Evolutionary conservation across 2,329 filamentous ascomycete species (phyloP), one percentile per base, ranked within the genome.

Genomic region (Metarhizium robertsii): DNA sequence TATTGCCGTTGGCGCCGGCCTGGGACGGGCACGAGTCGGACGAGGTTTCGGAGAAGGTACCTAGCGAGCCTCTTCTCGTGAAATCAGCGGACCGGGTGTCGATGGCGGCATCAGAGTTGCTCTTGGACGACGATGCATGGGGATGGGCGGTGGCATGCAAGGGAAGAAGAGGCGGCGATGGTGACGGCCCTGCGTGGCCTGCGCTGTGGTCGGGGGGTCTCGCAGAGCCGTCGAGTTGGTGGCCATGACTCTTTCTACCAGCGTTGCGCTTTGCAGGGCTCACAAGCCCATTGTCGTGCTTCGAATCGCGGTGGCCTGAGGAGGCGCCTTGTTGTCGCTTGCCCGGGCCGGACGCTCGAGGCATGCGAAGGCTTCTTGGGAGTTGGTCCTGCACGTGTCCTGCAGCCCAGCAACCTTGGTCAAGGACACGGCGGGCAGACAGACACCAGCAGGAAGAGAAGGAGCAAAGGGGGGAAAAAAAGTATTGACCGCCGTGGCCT

Each of bases 201-300:
- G 64, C 58, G 60, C 62, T 62, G 57, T 65, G 61, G 56, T 72
- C 70, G 60, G 63, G 61, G 56, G 65, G 61, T 62, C 67, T 68
- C 55, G 66, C 66, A 64, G 70, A 63, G 65, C 64, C 67, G 66
- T 77, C 72, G 65, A 73, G 64, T 59, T 73, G 73, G 61, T 73
- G 73, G 61, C 67, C 68, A 64, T 75, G 73, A 66, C 72, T 77
- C 71, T 78, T 81, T 60, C 65, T 73, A 61, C 66, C 67, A 49
- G 67, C 62, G 55, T 64, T 61, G 64, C 72, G 72, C 63, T 71
- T 74, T 52, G 66, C 68, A 57, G 71, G 68, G 66, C 85, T 85
- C 79, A 91, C 87, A 71, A 90, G 79, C 68, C 90, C 90, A 86
- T 89, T 91, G 75, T 96, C 91, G 75, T 95, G 87, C 72, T 87